Percentiles rank a stretch among this genome's conserved stretches.
Evolutionary conservation across 257 asterid species (phyloP).

Genomic region (Solanum arcanum): DNA sequence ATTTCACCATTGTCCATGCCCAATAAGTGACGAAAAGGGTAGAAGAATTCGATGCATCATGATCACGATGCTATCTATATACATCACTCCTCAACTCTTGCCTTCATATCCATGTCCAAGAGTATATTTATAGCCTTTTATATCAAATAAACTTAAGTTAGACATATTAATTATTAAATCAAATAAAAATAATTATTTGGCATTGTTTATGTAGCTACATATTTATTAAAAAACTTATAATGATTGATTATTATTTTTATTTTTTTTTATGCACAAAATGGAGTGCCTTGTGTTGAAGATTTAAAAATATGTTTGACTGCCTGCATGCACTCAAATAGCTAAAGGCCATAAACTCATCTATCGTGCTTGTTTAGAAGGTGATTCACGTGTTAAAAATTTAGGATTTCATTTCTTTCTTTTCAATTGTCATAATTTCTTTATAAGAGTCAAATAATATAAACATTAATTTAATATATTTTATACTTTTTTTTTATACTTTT

Average conservation of each 20-base stretch:
- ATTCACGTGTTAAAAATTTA: background rate
- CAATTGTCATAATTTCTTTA: background rate
- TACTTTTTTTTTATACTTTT: too few relatives aligned
- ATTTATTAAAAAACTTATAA: background rate
- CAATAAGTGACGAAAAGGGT: conserved; percentile 42
- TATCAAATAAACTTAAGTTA: background rate
- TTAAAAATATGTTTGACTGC: background rate
- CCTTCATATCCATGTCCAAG: conserved; percentile 39
- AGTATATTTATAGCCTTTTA: conserved; percentile 52
- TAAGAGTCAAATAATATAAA: background rate
- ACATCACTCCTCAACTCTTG: conserved; percentile 46
- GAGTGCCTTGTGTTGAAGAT: background rate
- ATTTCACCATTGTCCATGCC: conserved; percentile 37
- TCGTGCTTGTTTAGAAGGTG: background rate
- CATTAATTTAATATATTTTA: background rate
- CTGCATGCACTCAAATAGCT: background rate
- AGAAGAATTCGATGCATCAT: conserved; percentile 27
- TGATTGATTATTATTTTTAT: background rate
- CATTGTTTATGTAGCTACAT: background rate
- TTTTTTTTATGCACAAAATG: background rate
- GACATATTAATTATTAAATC: background rate
- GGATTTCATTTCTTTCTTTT: too few relatives aligned
- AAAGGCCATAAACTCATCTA: background rate
- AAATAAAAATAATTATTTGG: background rate
- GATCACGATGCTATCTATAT: conserved; percentile 44